Conservation (phyloP, 495 filamentous ascomycete species). For the Neurospora sp. region DNA sequence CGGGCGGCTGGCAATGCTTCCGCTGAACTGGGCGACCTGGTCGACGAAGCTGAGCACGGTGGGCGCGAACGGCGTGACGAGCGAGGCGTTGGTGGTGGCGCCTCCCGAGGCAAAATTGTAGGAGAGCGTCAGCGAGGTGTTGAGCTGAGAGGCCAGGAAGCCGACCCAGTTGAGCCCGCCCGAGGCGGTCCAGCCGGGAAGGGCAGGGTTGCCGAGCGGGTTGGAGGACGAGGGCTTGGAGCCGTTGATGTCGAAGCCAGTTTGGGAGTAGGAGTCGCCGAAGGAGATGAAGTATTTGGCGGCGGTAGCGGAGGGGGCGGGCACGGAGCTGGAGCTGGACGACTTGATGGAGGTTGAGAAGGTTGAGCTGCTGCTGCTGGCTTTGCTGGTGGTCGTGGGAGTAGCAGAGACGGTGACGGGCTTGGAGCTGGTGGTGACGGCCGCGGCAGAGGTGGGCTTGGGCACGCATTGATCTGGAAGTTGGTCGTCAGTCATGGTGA, state of each 20-base stretch:
- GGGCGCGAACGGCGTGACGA: conserved; percentile 38
- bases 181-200: conserved; percentile 48
- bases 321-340: not conserved
- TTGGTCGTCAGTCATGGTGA: not conserved
- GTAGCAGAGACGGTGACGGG: not conserved
- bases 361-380: not conserved
- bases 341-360: not conserved
- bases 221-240: conserved; percentile 53
- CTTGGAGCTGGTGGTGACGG: not conserved
- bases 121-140: conserved; percentile 45
- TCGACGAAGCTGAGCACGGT: conserved; percentile 48
- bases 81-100: conserved; percentile 53
- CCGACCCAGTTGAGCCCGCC: conserved; percentile 61
- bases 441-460: not conserved
- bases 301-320: not conserved
- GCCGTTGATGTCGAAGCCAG: conserved; percentile 53
- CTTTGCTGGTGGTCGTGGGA: not conserved
- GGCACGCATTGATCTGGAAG: not conserved
- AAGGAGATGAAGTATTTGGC: conserved; percentile 27
- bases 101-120: conserved; percentile 65
- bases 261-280: conserved; percentile 44
- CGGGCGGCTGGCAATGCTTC: conserved; percentile 19
- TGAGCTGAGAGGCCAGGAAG: conserved; percentile 54
- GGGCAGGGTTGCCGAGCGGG: conserved; percentile 67
- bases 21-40: conserved; percentile 45